Conservation (phyloP, 78 protist species). For the Dictyostelium purpureum region DNA sequence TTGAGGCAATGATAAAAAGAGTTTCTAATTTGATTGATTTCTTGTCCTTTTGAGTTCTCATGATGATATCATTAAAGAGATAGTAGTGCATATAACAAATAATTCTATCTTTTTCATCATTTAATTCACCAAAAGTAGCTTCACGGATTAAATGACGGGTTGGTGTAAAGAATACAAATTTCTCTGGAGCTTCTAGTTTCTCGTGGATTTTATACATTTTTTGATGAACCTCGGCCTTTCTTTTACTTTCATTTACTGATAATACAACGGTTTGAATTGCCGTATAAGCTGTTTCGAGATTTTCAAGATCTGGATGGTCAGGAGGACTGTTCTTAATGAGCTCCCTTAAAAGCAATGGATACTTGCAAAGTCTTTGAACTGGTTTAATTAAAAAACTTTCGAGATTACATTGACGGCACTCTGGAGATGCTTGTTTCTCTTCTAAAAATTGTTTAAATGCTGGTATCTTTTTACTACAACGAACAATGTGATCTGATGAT, state of each 20-base stretch:
- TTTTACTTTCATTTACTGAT: conserved; percentile 63
- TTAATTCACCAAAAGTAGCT: conserved; percentile 49
- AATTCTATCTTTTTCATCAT: conserved; percentile 50
- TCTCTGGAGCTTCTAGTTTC: conserved; percentile 38
- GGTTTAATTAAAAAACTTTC: conserved; percentile 72
- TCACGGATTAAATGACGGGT: conserved; percentile 65
- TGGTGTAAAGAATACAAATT: conserved; percentile 71
- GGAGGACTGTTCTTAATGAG: conserved; percentile 31
- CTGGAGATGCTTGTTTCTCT: conserved; percentile 45
- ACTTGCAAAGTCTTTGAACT: conserved; percentile 78
- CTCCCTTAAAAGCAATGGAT: conserved; percentile 65
- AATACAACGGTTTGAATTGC: conserved; percentile 54
- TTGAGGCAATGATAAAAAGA: conserved; percentile 53
- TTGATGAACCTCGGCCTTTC: conserved; percentile 73
- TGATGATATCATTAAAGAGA: conserved; percentile 62
- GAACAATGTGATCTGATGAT: conserved; percentile 34
- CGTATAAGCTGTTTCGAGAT: conserved; percentile 32
- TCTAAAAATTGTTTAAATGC: conserved; percentile 68
- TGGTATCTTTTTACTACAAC: conserved; percentile 39
- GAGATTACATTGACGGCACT: conserved; percentile 50
- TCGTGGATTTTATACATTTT: conserved; percentile 73
- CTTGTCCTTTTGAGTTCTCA: conserved; percentile 69
- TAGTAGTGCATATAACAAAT: conserved; percentile 63
- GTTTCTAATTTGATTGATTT: conserved; percentile 68
- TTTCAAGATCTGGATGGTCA: conserved; percentile 29